Base-by-base conservation (phyloP, 371 early-diverging fungal species). In the Dichotomocladium elegans region DNA sequence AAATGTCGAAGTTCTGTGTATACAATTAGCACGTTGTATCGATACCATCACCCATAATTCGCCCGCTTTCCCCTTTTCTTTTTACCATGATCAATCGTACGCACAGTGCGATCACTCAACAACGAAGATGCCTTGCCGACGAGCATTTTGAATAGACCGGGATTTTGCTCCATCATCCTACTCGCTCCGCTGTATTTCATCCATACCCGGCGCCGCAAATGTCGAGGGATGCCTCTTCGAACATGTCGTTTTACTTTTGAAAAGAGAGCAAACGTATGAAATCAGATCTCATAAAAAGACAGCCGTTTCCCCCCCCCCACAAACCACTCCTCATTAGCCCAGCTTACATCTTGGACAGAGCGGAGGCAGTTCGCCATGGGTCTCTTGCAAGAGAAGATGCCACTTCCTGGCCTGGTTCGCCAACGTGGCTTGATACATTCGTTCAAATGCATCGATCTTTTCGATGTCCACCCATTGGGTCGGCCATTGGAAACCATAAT, bases 161-260 rank as follows among this genome's bases (percentile, higher is more conserved):
- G 71, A 37, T 89, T 77, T 9, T 70, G 64, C 8, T 63, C 58
- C 67, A 74, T 61, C 51, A 78, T 77, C 14, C 61, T 67, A 48
- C 74, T 74, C 7, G 90, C 89, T 9, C 91, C 91, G 53, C 85
- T 85, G 60, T 89, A 91, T 51, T 83, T 71, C 57, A 90, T 80
- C 93, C 93, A 92, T 41, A 29, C 47, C 6, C 37, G 25, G 14
- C 31, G 19, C 24, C 37, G 24, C n/a, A 34, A 12, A 7, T 47
- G 22, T 14, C 27, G 47, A 12, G 51, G 51, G 14, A 51, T 17
- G 17, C 51, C 51, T 51, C 41, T 51, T 8, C 51, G 51, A 25
- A 26, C 27, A 29, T 51, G 27, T 4, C 51, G 51, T 51, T 51
- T 51, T 21, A 51, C 51, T 51, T 15, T 12, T 12, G 26, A 24